Evolutionary conservation across 148 eudicot species (phyloP).

Genomic region (Fallopia convolvulus): DNA sequence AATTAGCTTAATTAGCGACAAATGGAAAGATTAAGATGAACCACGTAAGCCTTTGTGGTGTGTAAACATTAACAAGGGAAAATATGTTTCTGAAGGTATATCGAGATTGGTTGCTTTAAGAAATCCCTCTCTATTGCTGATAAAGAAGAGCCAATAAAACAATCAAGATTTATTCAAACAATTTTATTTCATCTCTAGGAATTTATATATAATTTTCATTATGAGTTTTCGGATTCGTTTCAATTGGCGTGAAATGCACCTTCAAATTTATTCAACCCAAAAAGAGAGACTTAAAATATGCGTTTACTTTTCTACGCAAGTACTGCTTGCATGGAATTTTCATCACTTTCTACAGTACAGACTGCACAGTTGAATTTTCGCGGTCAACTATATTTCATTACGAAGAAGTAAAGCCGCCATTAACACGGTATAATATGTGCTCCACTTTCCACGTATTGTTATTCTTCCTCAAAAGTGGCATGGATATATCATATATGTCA

Average conservation of each 20-base stretch:
- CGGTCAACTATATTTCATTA: not conserved
- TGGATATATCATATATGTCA: too few species aligned
- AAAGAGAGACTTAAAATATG: not conserved
- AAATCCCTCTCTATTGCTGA: not conserved
- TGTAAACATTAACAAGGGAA: not conserved
- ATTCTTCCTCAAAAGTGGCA: not conserved
- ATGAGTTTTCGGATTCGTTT: too few species aligned
- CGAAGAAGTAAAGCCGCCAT: not conserved
- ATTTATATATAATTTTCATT: too few species aligned
- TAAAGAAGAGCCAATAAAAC: too few species aligned
- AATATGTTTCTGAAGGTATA: not conserved
- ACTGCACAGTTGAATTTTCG: not conserved
- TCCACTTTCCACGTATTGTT: not conserved
- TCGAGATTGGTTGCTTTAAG: constrained; percentile 1
- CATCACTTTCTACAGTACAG: not conserved
- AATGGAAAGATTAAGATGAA: not conserved
- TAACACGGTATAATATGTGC: not conserved
- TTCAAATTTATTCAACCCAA: not conserved
- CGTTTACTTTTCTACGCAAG: not conserved
- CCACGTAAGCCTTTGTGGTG: not conserved
- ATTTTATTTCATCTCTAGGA: too few species aligned
- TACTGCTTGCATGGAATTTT: not conserved
- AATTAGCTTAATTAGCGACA: not conserved
- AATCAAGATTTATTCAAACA: too few species aligned
- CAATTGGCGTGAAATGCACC: not conserved